phyloP scores from a whole-genome alignment of 2,329 filamentous ascomycete species.

The Corynespora cassiicola region DNA sequence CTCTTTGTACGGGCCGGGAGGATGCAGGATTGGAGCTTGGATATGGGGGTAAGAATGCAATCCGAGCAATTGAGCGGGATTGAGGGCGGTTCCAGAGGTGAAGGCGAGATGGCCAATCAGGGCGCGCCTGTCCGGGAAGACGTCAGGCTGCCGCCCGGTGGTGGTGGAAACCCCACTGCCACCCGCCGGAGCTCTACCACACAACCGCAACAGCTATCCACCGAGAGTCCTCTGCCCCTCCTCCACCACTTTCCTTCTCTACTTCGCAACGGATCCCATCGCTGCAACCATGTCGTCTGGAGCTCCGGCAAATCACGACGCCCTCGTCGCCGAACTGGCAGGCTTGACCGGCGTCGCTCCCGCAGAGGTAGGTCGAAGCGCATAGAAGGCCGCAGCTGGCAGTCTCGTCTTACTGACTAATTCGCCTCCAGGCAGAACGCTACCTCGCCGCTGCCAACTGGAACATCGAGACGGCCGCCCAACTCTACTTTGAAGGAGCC shows the following conservation, averaged over 20 bases:
- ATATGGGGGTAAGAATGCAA: neutral
- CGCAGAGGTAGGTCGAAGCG: slow-evolving; percentile 38
- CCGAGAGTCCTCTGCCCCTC: slow-evolving; percentile 12
- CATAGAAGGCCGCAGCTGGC: slow-evolving; percentile 30
- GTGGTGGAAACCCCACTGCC: slow-evolving; percentile 16
- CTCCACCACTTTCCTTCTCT: slow-evolving; percentile 4
- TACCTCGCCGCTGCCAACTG: slow-evolving; percentile 53
- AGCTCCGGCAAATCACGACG: slow-evolving; percentile 36
- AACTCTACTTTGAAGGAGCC: slow-evolving; percentile 52
- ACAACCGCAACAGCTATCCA: slow-evolving; percentile 8
- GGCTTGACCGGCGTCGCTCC: slow-evolving; percentile 42
- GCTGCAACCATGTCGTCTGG: slow-evolving; percentile 39
- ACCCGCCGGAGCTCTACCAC: no score
- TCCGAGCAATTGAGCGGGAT: neutral
- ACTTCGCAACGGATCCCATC: neutral
- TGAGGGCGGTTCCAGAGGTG: neutral
- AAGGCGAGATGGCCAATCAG: slow-evolving; percentile 7
- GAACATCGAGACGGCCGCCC: slow-evolving; percentile 53
- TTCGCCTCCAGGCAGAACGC: slow-evolving; percentile 48
- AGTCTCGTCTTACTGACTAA: slow-evolving; percentile 37
- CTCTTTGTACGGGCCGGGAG: no score
- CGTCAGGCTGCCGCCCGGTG: slow-evolving; percentile 23
- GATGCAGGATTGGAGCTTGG: slow-evolving; percentile 21
- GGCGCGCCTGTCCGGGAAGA: slow-evolving; percentile 11
- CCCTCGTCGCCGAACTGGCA: slow-evolving; percentile 43